phyloP scores from a whole-genome alignment of 139 green algal genomes.

The Tetradesmus obliquus region DNA sequence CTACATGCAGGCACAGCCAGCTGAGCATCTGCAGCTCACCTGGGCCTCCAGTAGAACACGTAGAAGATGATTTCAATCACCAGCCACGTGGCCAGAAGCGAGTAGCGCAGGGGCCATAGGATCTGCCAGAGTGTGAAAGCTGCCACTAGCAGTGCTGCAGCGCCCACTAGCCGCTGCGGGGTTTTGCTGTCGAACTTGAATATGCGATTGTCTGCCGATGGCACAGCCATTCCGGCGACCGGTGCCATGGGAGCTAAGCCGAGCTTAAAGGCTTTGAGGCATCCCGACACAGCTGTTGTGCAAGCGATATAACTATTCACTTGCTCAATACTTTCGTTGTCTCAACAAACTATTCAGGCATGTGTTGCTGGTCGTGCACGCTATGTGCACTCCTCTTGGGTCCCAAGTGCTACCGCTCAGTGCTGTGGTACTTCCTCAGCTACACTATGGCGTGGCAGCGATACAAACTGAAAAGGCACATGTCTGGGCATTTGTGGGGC shows the following conservation, averaged over 20 bases:
- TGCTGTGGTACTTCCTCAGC: not conserved
- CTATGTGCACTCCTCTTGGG: not conserved
- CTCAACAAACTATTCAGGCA: not conserved
- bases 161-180: slow-evolving; percentile 36
- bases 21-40: not conserved
- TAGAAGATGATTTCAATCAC: slow-evolving; percentile 41
- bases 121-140: slow-evolving; percentile 32
- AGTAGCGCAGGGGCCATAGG: slow-evolving; percentile 40
- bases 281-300: not conserved
- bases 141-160: slow-evolving; percentile 5
- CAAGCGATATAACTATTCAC: not conserved
- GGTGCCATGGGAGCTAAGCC: not conserved
- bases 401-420: not conserved
- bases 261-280: not conserved
- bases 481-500: not conserved
- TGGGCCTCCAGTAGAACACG: slow-evolving; percentile 40
- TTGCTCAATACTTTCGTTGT: not conserved
- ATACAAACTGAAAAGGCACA: not conserved
- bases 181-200: slow-evolving; percentile 35
- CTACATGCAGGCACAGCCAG: not conserved
- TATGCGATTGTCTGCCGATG: not conserved
- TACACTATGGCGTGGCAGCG: not conserved
- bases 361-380: not conserved
- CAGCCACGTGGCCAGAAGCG: slow-evolving; percentile 16
- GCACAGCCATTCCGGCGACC: not conserved